These are phyloP conservation scores for Patellaria atrata DNA, from an alignment of 495 filamentous ascomycete genomes.

Conservation along the genomic window DNA sequence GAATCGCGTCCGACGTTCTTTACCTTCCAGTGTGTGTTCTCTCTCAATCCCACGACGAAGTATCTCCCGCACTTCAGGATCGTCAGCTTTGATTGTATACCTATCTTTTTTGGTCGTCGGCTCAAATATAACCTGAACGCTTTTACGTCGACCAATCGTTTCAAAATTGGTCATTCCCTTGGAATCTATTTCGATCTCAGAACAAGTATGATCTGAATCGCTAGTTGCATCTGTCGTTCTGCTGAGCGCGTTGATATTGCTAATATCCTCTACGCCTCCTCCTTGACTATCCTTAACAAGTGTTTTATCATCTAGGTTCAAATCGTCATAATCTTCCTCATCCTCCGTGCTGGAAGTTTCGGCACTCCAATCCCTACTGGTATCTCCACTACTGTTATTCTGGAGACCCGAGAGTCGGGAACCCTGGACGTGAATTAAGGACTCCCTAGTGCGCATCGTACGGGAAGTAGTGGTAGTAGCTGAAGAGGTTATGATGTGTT, in stretches of 20 bases:
- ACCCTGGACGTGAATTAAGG: too few relatives aligned
- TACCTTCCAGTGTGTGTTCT: conserved; percentile 24
- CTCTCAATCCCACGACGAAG: conserved; percentile 33
- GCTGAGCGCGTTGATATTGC: neutral
- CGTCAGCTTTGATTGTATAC: conserved; percentile 43
- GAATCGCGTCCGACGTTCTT: conserved; percentile 37
- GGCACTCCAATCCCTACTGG: conserved; percentile 1
- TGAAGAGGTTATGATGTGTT: too few relatives aligned
- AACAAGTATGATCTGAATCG: neutral
- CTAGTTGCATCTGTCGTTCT: neutral
- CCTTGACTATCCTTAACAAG: conserved; percentile 11
- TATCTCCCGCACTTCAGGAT: conserved; percentile 39
- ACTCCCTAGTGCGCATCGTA: too few relatives aligned
- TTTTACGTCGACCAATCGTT: conserved; percentile 17
- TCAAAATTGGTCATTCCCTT: neutral
- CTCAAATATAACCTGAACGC: conserved; percentile 34
- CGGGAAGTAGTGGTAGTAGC: too few relatives aligned
- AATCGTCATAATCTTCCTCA: conserved; percentile 24
- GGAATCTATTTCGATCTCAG: neutral
- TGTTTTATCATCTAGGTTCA: conserved; percentile 17
- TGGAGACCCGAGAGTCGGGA: neutral
- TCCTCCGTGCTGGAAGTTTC: neutral
- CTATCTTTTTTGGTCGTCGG: conserved; percentile 31
- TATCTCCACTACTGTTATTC: neutral
- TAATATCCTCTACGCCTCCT: conserved; percentile 2